phyloP scores from a whole-genome alignment of 805 yeast genomes.

The Metschnikowia matae region DNA sequence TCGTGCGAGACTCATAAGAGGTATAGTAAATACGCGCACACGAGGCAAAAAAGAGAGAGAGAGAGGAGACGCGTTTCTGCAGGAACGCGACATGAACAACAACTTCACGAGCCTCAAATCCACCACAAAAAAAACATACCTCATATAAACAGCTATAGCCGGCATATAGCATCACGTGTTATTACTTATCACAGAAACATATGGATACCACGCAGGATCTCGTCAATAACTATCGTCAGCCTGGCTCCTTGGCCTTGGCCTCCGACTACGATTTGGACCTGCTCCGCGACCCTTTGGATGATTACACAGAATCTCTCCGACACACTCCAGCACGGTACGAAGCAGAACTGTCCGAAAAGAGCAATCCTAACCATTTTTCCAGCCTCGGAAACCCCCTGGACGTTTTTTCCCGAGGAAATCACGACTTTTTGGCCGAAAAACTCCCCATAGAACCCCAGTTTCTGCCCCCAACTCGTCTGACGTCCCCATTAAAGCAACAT shows the following conservation, averaged over 20 bases:
- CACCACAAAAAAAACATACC: too few species aligned
- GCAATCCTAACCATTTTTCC: too few species aligned
- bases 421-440: too few species aligned
- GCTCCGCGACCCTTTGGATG: constrained; percentile 8
- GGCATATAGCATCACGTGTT: background rate
- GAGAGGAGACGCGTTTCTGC: background rate
- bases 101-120: background rate
- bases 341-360: background rate
- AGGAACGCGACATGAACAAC: constrained; percentile 1
- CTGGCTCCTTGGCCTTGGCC: background rate
- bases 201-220: constrained; percentile 14
- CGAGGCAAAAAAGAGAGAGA: too few species aligned
- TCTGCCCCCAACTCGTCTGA: constrained; percentile 11
- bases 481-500: constrained; percentile 9
- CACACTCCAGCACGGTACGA: background rate
- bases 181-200: too few species aligned
- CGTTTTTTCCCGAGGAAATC: background rate
- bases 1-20: too few species aligned
- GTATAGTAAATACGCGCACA: too few species aligned
- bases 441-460: background rate
- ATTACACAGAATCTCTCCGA: constrained; percentile 2
- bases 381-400: constrained; percentile 7
- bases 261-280: background rate
- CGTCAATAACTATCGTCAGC: constrained; percentile 8
- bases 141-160: background rate